Percentiles rank a stretch among this genome's conserved stretches.
phyloP scores from a whole-genome alignment of 2,329 filamentous ascomycete genomes.

The Zalaria obscura region DNA sequence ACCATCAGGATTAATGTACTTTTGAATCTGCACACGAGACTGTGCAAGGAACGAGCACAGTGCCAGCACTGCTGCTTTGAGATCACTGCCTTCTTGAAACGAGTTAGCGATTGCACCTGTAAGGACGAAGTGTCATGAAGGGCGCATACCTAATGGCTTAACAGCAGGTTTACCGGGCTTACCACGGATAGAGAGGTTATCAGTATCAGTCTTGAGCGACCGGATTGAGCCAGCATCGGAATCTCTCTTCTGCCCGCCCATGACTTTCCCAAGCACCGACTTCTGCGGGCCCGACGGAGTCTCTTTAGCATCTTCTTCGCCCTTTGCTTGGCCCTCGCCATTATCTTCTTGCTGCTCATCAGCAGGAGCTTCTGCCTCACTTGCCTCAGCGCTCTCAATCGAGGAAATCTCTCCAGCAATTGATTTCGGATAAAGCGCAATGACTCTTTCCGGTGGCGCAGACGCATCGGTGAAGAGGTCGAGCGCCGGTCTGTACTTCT shows the following conservation, averaged over 20 bases:
- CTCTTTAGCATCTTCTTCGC: conserved; percentile 16
- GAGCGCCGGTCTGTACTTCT: conserved; percentile 72
- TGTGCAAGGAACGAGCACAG: conserved; percentile 81
- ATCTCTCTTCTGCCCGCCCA: conserved; percentile 29
- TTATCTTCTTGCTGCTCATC: conserved; percentile 21
- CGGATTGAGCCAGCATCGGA: conserved; percentile 43
- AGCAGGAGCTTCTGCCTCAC: conserved; percentile 28
- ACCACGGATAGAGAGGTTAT: conserved; percentile 38
- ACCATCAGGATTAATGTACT: conserved; percentile 45
- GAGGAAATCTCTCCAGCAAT: conserved; percentile 73
- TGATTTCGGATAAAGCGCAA: conserved; percentile 66
- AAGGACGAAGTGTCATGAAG: conserved; percentile 4
- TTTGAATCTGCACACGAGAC: conserved; percentile 53
- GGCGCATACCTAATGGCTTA: conserved; percentile 20
- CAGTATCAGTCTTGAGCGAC: conserved; percentile 42
- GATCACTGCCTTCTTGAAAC: conserved; percentile 60
- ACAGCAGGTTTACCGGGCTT: conserved; percentile 36
- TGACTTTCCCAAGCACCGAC: conserved; percentile 33
- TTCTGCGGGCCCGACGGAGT: conserved; percentile 18
- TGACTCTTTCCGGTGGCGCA: conserved; percentile 77
- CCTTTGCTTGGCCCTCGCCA: conserved; percentile 10
- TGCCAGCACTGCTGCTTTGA: conserved; percentile 67
- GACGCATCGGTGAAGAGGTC: conserved; percentile 85
- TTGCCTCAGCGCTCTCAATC: conserved; percentile 34
- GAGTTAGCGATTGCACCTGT: background rate